These are phyloP conservation scores for Incumbomyces lentus DNA, from an alignment of 2,329 filamentous ascomycete species.

Conservation along the genomic window DNA sequence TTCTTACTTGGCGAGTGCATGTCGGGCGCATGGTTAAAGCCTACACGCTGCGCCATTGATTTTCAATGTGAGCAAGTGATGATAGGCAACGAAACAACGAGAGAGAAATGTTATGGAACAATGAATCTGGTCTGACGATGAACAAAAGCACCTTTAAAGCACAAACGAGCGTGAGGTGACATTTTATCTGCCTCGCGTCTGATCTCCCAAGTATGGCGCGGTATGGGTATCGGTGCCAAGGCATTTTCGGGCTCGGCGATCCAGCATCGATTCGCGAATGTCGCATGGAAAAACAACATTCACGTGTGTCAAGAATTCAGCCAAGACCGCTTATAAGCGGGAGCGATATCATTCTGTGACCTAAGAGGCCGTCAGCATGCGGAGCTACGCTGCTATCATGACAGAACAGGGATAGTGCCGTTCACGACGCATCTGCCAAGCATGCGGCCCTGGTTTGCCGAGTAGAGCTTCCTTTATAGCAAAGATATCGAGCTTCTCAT, in stretches of 20 bases:
- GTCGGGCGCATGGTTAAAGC: background rate
- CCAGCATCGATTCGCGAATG: background rate
- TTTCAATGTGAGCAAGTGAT: background rate
- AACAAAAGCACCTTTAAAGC: background rate
- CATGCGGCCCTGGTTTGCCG: too few species aligned
- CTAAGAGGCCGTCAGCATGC: background rate
- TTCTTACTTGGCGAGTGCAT: background rate
- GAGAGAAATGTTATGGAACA: background rate
- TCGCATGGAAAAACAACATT: background rate
- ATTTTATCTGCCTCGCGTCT: too few species aligned
- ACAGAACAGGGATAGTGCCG: too few species aligned
- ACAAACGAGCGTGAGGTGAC: background rate
- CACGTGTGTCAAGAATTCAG: background rate
- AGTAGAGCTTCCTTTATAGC: too few species aligned
- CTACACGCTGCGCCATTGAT: background rate
- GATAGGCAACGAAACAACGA: background rate
- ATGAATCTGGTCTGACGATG: too few species aligned
- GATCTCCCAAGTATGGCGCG: too few species aligned
- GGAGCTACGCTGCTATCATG: too few species aligned
- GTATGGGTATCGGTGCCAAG: background rate
- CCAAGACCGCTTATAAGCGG: constrained; percentile 5
- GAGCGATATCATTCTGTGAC: background rate
- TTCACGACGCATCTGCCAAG: too few species aligned
- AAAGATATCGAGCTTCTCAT: too few species aligned
- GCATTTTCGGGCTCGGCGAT: background rate